These are phyloP conservation scores for Penicillium chermesinum DNA, from an alignment of 495 filamentous ascomycete species.

Conservation along the genomic window DNA sequence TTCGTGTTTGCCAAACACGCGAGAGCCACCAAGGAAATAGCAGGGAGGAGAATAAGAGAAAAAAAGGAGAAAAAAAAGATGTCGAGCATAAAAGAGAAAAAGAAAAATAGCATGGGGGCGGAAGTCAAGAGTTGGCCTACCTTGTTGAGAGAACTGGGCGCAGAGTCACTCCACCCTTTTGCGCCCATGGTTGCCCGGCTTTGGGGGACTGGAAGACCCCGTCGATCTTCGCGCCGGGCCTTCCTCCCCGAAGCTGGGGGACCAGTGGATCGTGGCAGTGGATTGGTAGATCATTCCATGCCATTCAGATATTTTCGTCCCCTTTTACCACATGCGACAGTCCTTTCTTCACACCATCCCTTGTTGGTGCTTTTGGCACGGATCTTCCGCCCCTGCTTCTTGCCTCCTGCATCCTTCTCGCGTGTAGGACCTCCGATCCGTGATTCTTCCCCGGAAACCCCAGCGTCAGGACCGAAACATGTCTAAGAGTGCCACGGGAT, in stretches of 20 bases:
- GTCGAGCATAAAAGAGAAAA: not conserved
- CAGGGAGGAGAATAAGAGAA: no score
- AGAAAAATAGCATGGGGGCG: not conserved
- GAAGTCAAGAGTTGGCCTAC: not conserved
- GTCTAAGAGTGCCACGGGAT: conserved; percentile 4
- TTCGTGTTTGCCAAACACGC: conserved; percentile 2
- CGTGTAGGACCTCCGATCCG: not conserved
- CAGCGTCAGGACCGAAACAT: conserved; percentile 1
- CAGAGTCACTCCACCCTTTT: no score
- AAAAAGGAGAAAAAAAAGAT: not conserved
- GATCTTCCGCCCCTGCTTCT: not conserved
- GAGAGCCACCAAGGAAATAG: not conserved
- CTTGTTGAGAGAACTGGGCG: no score
- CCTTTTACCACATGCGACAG: not conserved
- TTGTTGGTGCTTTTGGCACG: not conserved
- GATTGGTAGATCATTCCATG: conserved; percentile 26
- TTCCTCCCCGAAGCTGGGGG: conserved; percentile 22
- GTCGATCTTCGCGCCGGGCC: conserved; percentile 16
- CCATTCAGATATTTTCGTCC: not conserved
- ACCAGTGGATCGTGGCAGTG: not conserved
- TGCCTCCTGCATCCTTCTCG: not conserved
- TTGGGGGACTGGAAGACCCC: not conserved
- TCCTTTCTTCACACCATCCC: conserved; percentile 1
- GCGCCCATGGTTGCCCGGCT: not conserved
- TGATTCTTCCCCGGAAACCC: not conserved